phyloP scores from a whole-genome alignment of 1,139 yeast genomes.

The Pichia sp. region DNA sequence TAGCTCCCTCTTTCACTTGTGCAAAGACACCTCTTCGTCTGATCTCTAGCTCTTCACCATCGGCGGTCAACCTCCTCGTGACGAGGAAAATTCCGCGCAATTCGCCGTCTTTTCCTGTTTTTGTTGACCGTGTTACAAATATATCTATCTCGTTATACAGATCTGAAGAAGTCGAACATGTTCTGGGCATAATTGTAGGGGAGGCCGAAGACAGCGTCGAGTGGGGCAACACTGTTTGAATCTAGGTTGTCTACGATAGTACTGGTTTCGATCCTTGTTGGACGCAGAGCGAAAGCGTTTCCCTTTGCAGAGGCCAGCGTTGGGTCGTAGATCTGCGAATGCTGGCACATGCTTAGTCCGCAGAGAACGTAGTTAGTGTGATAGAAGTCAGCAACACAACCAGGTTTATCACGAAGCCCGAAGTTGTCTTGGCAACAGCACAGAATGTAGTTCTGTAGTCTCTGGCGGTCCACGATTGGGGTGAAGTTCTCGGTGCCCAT shows the following conservation, averaged over 20 bases:
- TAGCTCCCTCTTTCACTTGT: neutral
- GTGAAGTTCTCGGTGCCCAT: neutral
- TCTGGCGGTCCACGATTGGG: slow-evolving; percentile 46
- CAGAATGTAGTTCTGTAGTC: slow-evolving; percentile 61
- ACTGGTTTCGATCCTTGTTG: slow-evolving; percentile 25
- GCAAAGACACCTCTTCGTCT: neutral
- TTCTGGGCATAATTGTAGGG: slow-evolving; percentile 31
- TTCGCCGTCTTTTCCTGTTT: neutral
- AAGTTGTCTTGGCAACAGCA: slow-evolving; percentile 63
- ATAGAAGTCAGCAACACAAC: slow-evolving; percentile 73
- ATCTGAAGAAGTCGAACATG: slow-evolving; percentile 13
- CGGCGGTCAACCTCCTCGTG: neutral
- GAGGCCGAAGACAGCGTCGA: slow-evolving; percentile 48
- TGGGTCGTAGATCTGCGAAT: slow-evolving; percentile 35
- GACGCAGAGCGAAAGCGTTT: slow-evolving; percentile 33
- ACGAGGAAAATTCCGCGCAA: neutral
- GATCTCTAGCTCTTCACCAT: neutral
- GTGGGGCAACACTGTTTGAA: slow-evolving; percentile 23
- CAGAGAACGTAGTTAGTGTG: slow-evolving; percentile 83
- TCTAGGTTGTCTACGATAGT: slow-evolving; percentile 29
- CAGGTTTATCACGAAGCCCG: slow-evolving; percentile 87
- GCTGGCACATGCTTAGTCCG: slow-evolving; percentile 72
- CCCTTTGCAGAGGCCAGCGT: slow-evolving; percentile 9
- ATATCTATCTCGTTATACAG: neutral
- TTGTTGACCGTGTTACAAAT: neutral